These are phyloP conservation scores for Nidula microcarpa DNA, from an alignment of 768 basidiomycete species.

Conservation along the genomic window DNA sequence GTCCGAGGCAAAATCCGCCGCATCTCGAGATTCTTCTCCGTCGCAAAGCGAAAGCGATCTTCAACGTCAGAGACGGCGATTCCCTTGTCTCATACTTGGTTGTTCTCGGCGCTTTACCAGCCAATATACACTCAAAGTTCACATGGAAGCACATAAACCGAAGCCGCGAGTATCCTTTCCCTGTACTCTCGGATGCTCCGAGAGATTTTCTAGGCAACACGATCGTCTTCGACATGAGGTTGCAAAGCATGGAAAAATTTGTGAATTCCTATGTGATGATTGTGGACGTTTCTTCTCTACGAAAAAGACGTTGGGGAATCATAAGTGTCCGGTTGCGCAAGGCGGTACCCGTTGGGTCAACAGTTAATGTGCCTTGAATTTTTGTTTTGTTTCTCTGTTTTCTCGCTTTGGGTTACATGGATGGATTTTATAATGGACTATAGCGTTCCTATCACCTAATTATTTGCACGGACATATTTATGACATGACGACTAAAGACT, in stretches of 20 bases:
- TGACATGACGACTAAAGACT: no score
- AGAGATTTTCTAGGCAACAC: conserved; percentile 54
- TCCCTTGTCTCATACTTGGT: conserved; percentile 43
- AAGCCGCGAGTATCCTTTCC: conserved; percentile 45
- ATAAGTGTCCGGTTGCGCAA: conserved; percentile 52
- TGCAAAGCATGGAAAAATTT: conserved; percentile 53
- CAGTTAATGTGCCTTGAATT: conserved; percentile 11
- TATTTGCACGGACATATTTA: no score
- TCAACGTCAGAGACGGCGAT: conserved; percentile 32
- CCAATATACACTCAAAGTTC: conserved; percentile 52
- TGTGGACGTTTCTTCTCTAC: conserved; percentile 55
- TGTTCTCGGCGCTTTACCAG: conserved; percentile 50
- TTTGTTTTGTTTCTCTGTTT: conserved; percentile 7
- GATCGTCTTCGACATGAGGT: conserved; percentile 58
- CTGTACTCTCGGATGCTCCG: conserved; percentile 52
- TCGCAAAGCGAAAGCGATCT: conserved; percentile 28
- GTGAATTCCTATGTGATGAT: conserved; percentile 48
- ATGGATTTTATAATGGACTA: not conserved
- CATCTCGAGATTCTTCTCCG: conserved; percentile 18
- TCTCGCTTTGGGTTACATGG: conserved; percentile 1
- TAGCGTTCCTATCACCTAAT: not conserved
- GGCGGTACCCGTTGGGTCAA: conserved; percentile 48
- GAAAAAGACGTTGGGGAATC: conserved; percentile 48
- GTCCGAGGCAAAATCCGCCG: conserved; percentile 11
- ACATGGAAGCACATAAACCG: conserved; percentile 53